Conservation (phyloP, 345 rosid species). For the Salix udensis region DNA sequence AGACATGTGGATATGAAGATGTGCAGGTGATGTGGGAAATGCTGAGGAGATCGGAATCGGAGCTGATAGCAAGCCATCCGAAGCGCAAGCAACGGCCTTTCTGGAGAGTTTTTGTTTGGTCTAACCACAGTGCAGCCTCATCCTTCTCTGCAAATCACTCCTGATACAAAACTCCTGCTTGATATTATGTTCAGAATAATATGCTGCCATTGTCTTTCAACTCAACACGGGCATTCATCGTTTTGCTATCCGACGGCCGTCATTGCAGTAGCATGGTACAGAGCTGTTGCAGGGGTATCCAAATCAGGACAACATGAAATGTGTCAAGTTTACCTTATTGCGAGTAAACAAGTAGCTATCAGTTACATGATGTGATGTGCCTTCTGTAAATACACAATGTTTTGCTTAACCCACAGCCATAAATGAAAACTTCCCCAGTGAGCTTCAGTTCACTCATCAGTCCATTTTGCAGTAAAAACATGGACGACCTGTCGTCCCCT, state of each 20-base stretch:
- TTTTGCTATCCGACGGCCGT: conserved; percentile 24
- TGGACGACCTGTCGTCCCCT: neutral
- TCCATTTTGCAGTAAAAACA: neutral
- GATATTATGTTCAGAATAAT: conserved; percentile 15
- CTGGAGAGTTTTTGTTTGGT: conserved; percentile 55
- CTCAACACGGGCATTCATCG: conserved; percentile 13
- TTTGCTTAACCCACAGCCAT: conserved; percentile 1
- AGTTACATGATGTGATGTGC: neutral
- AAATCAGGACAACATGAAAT: conserved; percentile 5
- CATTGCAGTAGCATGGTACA: conserved; percentile 31
- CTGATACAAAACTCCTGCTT: conserved; percentile 7
- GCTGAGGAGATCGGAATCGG: conserved; percentile 49
- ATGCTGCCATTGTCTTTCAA: conserved; percentile 11
- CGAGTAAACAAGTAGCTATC: conserved; percentile 5
- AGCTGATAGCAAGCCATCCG: conserved; percentile 21
- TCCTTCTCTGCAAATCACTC: conserved; percentile 35
- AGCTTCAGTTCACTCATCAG: no score
- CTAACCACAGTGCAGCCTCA: conserved; percentile 39
- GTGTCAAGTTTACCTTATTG: conserved; percentile 4
- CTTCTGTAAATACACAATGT: conserved; percentile 27
- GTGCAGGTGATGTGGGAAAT: conserved; percentile 79
- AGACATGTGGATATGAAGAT: conserved; percentile 61
- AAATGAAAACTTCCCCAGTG: neutral
- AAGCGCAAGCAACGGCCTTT: conserved; percentile 50
- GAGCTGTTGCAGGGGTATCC: conserved; percentile 29